Evolutionary conservation across 768 basidiomycete species (phyloP).

Genomic region (Podaxis sp.): DNA sequence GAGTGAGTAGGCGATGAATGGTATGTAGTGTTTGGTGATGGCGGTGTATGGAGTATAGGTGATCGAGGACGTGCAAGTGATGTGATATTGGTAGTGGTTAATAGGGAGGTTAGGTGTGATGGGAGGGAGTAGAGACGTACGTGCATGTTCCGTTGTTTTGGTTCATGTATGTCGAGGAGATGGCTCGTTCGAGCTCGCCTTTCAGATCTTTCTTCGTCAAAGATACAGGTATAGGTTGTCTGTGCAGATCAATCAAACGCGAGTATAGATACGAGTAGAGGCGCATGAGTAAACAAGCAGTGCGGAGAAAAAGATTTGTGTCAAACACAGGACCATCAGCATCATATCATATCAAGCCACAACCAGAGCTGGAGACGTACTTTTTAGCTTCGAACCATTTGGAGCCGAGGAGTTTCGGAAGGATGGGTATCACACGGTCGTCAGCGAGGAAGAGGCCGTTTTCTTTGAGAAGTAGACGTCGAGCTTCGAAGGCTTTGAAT

Average conservation of each 20-base stretch:
- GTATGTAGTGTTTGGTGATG: not conserved
- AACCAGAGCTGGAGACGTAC: constrained; percentile 42
- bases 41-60: not conserved
- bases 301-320: constrained; percentile 2
- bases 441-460: constrained; percentile 94
- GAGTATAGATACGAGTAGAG: not conserved
- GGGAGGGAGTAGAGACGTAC: constrained; percentile 47
- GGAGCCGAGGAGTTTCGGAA: constrained; percentile 84
- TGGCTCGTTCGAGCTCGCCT: constrained; percentile 86
- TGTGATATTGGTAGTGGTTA: not conserved
- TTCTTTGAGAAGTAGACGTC: constrained; percentile 81
- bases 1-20: not conserved
- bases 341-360: not conserved
- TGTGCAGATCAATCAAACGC: constrained; percentile 26
- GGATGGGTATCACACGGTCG: constrained; percentile 81
- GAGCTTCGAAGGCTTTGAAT: constrained; percentile 81
- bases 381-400: constrained; percentile 97
- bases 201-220: constrained; percentile 89
- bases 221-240: constrained; percentile 95
- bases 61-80: not conserved
- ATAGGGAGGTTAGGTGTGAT: not conserved
- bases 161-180: constrained; percentile 94
- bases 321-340: not conserved
- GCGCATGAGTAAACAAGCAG: not conserved
- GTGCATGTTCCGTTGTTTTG: constrained; percentile 92